Conservation (phyloP, 2,329 filamentous ascomycete genomes). For the Rhinocladiella mackenziei region DNA sequence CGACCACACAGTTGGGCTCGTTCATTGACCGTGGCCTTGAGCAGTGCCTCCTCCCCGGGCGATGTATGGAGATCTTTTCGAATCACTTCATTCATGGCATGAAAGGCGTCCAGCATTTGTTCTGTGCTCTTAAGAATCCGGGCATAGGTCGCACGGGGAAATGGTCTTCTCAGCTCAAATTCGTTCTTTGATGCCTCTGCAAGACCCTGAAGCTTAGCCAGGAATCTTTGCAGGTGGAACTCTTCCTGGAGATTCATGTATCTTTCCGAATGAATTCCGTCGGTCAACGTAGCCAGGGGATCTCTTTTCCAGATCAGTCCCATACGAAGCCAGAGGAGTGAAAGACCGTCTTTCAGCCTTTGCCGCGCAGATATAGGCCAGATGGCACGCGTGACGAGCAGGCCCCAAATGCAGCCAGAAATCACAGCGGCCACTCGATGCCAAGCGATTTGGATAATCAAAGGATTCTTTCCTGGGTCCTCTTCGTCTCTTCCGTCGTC, state of each 20-base stretch:
- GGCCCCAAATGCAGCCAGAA: conserved; percentile 83
- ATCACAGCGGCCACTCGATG: conserved; percentile 86
- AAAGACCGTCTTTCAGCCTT: conserved; percentile 85
- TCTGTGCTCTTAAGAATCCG: conserved; percentile 75
- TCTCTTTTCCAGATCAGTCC: conserved; percentile 94
- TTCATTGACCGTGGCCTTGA: conserved; percentile 75
- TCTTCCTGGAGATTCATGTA: conserved; percentile 91
- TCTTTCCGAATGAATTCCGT: conserved; percentile 54
- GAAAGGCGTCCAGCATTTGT: conserved; percentile 85
- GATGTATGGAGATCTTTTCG: conserved; percentile 71
- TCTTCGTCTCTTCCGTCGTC: conserved; percentile 72
- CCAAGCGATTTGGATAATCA: conserved; percentile 81
- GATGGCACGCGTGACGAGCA: conserved; percentile 81
- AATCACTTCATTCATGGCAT: conserved; percentile 92
- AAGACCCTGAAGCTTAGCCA: conserved; percentile 67
- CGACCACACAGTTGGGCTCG: conserved; percentile 76
- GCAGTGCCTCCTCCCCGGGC: conserved; percentile 73
- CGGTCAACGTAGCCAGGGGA: conserved; percentile 69
- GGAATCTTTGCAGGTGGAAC: conserved; percentile 76
- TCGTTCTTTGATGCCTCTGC: conserved; percentile 72
- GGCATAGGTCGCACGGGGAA: conserved; percentile 68
- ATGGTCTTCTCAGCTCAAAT: conserved; percentile 83
- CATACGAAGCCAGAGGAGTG: conserved; percentile 90
- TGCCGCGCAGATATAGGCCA: conserved; percentile 89
- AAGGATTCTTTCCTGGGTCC: conserved; percentile 76